Conservation (phyloP, 1,139 yeast genomes). For the Blastobotrys arbuscula region DNA sequence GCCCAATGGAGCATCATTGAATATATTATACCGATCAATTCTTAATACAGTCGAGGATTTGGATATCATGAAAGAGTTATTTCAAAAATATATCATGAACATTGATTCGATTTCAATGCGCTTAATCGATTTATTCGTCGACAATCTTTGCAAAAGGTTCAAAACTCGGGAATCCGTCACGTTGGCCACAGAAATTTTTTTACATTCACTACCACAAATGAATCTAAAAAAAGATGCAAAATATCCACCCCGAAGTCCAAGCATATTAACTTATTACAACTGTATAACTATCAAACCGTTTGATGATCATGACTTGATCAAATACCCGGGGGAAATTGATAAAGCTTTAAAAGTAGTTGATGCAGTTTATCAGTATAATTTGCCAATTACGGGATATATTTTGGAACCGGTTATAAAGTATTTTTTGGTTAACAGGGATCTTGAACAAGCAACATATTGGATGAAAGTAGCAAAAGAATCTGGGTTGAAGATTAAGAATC, state of each 20-base stretch:
- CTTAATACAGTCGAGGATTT: conserved; percentile 21
- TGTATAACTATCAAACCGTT: conserved; percentile 10
- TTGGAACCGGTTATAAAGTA: conserved; percentile 21
- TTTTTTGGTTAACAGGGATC: conserved; percentile 14
- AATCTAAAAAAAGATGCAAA: conserved; percentile 11
- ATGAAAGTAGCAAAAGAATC: conserved; percentile 14
- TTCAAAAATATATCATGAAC: conserved; percentile 14
- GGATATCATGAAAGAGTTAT: conserved; percentile 19
- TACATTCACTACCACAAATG: conserved; percentile 19
- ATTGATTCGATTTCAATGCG: conserved; percentile 13
- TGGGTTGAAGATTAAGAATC: conserved; percentile 5
- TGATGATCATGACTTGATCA: conserved; percentile 4
- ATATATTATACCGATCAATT: conserved; percentile 24
- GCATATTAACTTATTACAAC: conserved; percentile 12
- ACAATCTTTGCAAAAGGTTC: conserved; percentile 19
- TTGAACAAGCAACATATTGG: conserved; percentile 19
- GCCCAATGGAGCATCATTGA: too few species aligned
- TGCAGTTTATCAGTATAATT: conserved; percentile 12
- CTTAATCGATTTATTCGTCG: conserved; percentile 26
- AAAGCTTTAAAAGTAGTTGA: conserved; percentile 20
- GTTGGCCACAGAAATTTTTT: conserved; percentile 23
- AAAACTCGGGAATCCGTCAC: conserved; percentile 16
- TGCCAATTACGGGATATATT: conserved; percentile 15
- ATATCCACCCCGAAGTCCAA: conserved; percentile 12
- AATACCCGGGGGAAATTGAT: conserved; percentile 14